Evolutionary conservation across 23 red algal species (phyloP).

Genomic region (Gracilariopsis chorda): DNA sequence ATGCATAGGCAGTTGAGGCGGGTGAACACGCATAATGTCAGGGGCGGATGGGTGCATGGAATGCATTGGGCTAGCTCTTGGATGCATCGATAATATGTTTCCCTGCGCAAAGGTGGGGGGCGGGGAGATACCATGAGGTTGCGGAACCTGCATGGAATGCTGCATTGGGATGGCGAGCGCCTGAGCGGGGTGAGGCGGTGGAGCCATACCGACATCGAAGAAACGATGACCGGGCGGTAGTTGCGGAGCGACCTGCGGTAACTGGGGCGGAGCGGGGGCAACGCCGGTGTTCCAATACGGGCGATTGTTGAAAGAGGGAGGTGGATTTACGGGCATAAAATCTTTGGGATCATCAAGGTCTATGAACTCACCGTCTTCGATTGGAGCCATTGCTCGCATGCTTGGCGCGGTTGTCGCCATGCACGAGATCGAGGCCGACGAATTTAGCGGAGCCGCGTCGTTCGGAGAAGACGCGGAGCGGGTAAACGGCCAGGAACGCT

Average conservation of each 20-base stretch:
- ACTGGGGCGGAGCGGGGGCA: neutral
- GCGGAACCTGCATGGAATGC: neutral
- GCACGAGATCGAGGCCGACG: neutral
- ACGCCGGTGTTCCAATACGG: neutral
- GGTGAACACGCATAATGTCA: neutral
- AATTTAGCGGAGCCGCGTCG: neutral
- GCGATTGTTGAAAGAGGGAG: neutral
- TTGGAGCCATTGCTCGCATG: neutral
- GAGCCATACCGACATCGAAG: neutral
- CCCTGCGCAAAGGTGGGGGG: neutral
- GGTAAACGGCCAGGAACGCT: neutral
- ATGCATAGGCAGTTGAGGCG: neutral
- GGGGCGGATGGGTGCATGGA: neutral
- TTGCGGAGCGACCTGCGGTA: neutral
- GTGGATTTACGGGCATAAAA: neutral
- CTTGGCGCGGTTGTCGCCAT: neutral
- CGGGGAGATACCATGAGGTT: neutral
- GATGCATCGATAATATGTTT: neutral
- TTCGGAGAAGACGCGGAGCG: neutral
- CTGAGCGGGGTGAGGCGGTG: neutral
- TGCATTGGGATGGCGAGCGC: neutral
- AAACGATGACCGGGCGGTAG: neutral
- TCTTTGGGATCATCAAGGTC: conserved; percentile 33
- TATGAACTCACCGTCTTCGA: conserved; percentile 25
- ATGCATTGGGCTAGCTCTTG: neutral